Evolutionary conservation across 257 asterid genomes (phyloP).

Genomic region (Jacaranda mimosifolia): DNA sequence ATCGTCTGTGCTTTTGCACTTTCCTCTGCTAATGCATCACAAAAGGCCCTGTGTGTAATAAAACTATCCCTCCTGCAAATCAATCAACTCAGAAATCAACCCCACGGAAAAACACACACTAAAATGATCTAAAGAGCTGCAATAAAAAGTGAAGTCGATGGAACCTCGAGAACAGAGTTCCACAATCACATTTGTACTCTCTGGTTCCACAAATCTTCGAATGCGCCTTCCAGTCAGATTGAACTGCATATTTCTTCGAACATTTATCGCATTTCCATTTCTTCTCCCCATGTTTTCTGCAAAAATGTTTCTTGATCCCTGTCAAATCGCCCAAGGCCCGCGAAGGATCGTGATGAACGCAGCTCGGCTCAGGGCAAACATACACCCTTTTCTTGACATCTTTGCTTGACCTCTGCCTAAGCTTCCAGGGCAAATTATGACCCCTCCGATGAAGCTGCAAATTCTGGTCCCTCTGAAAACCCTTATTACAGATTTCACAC

Average conservation of each 20-base stretch:
- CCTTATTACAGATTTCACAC: slow-evolving; percentile 80
- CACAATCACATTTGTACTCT: slow-evolving; percentile 85
- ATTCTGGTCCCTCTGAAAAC: slow-evolving; percentile 88
- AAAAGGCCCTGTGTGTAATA: slow-evolving; percentile 85
- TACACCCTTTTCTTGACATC: slow-evolving; percentile 75
- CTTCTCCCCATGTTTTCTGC: slow-evolving; percentile 85
- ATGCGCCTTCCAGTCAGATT: slow-evolving; percentile 86
- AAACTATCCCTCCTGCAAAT: slow-evolving; percentile 83
- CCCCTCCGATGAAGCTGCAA: slow-evolving; percentile 86
- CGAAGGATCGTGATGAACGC: slow-evolving; percentile 80
- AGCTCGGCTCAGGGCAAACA: slow-evolving; percentile 73
- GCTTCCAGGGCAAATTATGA: slow-evolving; percentile 84
- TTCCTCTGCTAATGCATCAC: slow-evolving; percentile 81
- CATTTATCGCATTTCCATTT: slow-evolving; percentile 85
- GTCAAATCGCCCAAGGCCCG: slow-evolving; percentile 85
- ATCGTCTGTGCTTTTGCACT: slow-evolving; percentile 56
- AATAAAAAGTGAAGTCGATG: not conserved
- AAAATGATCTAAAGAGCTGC: not conserved
- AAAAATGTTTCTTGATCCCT: slow-evolving; percentile 82
- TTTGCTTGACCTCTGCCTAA: slow-evolving; percentile 67
- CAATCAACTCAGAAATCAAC: slow-evolving; percentile 32
- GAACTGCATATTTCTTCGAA: slow-evolving; percentile 81
- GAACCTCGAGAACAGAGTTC: slow-evolving; percentile 76
- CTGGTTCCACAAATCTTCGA: slow-evolving; percentile 83
- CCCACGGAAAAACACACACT: not conserved